Percentiles rank a stretch among this genome's conserved stretches.
Evolutionary conservation across 768 basidiomycete species (phyloP).

Genomic region (Russula earlei): DNA sequence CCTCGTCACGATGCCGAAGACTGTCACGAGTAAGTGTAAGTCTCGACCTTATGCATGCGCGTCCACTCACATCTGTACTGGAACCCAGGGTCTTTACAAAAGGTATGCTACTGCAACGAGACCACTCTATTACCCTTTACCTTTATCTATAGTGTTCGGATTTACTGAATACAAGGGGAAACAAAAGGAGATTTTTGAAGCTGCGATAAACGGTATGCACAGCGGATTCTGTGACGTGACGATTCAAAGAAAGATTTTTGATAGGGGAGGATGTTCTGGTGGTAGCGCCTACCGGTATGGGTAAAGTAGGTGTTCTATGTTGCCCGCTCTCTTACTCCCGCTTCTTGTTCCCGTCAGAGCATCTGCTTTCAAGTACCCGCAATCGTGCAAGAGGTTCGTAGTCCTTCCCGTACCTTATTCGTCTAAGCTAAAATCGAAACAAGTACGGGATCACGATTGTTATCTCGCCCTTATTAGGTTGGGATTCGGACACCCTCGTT

Average conservation of each 20-base stretch:
- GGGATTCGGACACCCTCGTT: constrained; percentile 19
- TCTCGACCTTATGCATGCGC: not conserved
- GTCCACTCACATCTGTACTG: not conserved
- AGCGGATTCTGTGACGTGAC: not conserved
- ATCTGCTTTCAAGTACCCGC: constrained; percentile 84
- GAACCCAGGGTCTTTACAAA: constrained; percentile 8
- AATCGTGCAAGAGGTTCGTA: constrained; percentile 45
- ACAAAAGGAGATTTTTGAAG: constrained; percentile 67
- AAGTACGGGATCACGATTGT: constrained; percentile 61
- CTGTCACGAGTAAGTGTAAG: constrained; percentile 5
- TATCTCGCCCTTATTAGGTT: constrained; percentile 69
- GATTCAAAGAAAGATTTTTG: not conserved
- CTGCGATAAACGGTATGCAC: constrained; percentile 49
- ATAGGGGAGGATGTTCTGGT: constrained; percentile 67
- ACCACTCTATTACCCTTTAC: not conserved
- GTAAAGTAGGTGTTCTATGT: constrained; percentile 44
- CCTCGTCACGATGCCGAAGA: not conserved
- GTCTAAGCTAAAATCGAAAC: not conserved
- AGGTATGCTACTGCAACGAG: not conserved
- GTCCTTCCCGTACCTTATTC: not conserved
- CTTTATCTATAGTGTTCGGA: constrained; percentile 50
- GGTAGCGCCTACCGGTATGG: constrained; percentile 83
- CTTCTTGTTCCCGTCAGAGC: constrained; percentile 38
- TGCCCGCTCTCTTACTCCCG: not conserved
- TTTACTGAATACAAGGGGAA: constrained; percentile 64